A percentile compares a stretch with the other conserved stretches of the same genome.
These are phyloP conservation scores for Penicillium occitanis DNA, from an alignment of 2,329 filamentous ascomycete genomes.

Conservation along the genomic window DNA sequence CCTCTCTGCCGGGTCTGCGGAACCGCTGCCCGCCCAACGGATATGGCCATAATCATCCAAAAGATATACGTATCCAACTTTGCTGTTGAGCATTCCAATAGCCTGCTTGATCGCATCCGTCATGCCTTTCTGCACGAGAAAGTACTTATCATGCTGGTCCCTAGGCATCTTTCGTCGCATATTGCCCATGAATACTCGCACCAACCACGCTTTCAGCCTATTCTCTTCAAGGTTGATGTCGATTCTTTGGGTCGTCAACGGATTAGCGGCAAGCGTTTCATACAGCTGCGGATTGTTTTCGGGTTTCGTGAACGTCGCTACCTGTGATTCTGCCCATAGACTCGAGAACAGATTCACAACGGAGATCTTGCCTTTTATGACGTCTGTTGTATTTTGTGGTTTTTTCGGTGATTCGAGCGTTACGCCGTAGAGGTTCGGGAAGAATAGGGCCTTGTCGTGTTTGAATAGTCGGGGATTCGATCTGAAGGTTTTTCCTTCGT, in stretches of 20 bases:
- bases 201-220: slow-evolving; percentile 59
- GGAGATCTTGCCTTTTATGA: slow-evolving; percentile 70
- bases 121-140: slow-evolving; percentile 59
- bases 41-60: slow-evolving; percentile 86
- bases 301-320: slow-evolving; percentile 66
- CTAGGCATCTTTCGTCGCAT: slow-evolving; percentile 50
- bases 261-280: slow-evolving; percentile 55
- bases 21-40: slow-evolving; percentile 81
- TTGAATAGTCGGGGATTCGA: slow-evolving; percentile 83
- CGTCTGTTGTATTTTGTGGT: slow-evolving; percentile 69
- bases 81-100: slow-evolving; percentile 75
- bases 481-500: slow-evolving; percentile 87
- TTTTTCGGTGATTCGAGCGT: slow-evolving; percentile 65
- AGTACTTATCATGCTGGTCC: slow-evolving; percentile 59
- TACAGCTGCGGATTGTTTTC: slow-evolving; percentile 69
- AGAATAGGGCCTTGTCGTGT: slow-evolving; percentile 78
- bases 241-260: slow-evolving; percentile 68
- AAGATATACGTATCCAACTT: slow-evolving; percentile 91
- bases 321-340: slow-evolving; percentile 82
- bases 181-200: slow-evolving; percentile 54
- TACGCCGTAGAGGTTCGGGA: slow-evolving; percentile 83
- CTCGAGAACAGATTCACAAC: slow-evolving; percentile 80
- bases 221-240: slow-evolving; percentile 89
- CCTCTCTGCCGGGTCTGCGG: slow-evolving; percentile 43
- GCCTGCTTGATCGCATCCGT: slow-evolving; percentile 57